Evolutionary conservation across 306 rosid species (phyloP).

Genomic region (Vicia villosa): DNA sequence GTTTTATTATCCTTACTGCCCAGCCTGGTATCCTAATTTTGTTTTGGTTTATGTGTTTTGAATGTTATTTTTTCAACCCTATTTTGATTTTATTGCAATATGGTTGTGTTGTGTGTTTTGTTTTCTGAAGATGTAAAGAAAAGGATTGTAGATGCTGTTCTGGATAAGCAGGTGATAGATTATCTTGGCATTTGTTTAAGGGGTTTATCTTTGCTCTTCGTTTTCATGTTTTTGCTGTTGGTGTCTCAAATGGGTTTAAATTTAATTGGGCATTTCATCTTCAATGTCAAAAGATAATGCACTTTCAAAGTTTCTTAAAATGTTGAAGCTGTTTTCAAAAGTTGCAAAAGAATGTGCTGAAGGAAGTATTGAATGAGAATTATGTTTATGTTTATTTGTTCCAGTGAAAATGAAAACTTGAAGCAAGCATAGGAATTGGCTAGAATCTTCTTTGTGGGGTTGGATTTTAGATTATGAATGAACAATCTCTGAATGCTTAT

Average conservation of each 20-base stretch:
- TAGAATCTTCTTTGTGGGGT: neutral
- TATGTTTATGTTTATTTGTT: neutral
- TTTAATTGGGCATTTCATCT: neutral
- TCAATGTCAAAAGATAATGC: neutral
- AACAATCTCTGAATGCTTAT: too few species aligned
- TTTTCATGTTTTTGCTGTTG: neutral
- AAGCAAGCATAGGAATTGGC: neutral
- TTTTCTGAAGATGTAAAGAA: constrained; percentile 63
- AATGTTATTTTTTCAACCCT: neutral
- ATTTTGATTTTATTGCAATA: neutral
- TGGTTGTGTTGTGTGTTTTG: neutral
- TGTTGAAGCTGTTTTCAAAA: neutral
- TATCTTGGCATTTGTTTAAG: neutral
- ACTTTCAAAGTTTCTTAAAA: neutral
- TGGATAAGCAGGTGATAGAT: constrained; percentile 70
- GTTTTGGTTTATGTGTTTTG: neutral
- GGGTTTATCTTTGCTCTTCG: neutral
- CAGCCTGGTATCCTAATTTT: constrained; percentile 55
- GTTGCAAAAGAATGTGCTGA: neutral
- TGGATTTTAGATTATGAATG: neutral
- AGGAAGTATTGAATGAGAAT: neutral
- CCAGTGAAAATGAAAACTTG: too few species aligned
- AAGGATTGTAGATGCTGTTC: constrained; percentile 70
- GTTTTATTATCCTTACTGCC: constrained; percentile 61
- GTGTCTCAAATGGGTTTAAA: neutral